Conservation (phyloP, 2,329 filamentous ascomycete species). For the Tolypocladium ophioglossoides region DNA sequence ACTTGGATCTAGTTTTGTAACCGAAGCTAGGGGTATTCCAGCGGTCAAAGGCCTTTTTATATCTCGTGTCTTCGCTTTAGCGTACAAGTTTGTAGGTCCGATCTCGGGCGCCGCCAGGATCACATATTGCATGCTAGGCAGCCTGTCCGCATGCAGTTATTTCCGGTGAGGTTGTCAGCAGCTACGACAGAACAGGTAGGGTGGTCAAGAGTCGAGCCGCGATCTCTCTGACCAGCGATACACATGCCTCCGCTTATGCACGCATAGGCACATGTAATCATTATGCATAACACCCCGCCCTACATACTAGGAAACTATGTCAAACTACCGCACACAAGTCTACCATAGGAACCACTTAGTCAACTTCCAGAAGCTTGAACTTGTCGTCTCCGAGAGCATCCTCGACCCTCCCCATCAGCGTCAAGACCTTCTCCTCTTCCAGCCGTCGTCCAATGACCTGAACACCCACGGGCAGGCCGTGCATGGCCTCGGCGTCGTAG, state of each 20-base stretch:
- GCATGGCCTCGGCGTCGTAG: slow-evolving; percentile 76
- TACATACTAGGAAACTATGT: neutral
- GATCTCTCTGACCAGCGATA: no score
- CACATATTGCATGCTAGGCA: neutral
- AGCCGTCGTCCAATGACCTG: slow-evolving; percentile 72
- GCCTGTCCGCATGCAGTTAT: neutral
- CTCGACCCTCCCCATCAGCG: slow-evolving; percentile 70
- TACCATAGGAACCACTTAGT: slow-evolving; percentile 17
- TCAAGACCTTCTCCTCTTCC: slow-evolving; percentile 81
- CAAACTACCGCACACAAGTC: neutral
- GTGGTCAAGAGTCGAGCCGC: neutral
- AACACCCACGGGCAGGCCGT: slow-evolving; percentile 76
- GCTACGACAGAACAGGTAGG: neutral
- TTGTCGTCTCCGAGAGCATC: slow-evolving; percentile 52
- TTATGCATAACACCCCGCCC: neutral
- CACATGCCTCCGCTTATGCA: neutral
- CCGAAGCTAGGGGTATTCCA: no score
- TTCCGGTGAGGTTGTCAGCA: neutral
- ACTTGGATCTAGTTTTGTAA: neutral
- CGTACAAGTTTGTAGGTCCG: neutral
- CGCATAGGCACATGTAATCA: neutral
- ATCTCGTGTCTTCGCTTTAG: neutral
- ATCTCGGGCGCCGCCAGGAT: neutral
- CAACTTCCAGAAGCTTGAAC: slow-evolving; percentile 39
- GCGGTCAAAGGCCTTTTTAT: neutral